Evolutionary conservation across 306 rosid genomes (phyloP).

Genomic region (Bauhinia variegata): DNA sequence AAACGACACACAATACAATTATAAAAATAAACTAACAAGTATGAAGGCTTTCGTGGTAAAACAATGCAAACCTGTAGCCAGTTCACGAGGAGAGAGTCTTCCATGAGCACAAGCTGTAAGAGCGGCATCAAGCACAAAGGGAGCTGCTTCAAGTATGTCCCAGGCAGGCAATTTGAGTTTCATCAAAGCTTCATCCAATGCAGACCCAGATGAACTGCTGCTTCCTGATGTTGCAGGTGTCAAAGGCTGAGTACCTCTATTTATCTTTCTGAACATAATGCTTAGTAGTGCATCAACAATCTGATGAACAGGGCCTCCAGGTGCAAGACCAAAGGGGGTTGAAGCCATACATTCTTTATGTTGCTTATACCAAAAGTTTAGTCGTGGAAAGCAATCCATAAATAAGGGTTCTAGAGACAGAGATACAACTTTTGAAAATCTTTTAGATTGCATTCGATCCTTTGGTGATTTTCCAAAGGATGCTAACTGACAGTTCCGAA

Average conservation of each 20-base stretch:
- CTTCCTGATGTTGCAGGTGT: conserved; percentile 68
- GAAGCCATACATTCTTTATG: conserved; percentile 90
- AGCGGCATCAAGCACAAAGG: conserved; percentile 91
- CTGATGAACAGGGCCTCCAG: conserved; percentile 77
- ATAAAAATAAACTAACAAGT: no score
- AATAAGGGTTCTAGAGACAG: conserved; percentile 58
- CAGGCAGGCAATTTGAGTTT: conserved; percentile 91
- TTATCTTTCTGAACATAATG: conserved; percentile 76
- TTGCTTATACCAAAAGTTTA: conserved; percentile 78
- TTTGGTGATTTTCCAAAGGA: conserved; percentile 56
- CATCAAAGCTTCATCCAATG: conserved; percentile 58
- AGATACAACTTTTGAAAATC: conserved; percentile 56
- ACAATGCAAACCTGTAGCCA: conserved; percentile 74
- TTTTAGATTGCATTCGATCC: conserved; percentile 57
- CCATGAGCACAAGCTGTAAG: conserved; percentile 93
- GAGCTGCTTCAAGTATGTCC: conserved; percentile 94
- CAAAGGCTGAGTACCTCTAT: conserved; percentile 57
- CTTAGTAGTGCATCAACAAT: conserved; percentile 72
- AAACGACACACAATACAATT: no score
- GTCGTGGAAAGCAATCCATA: conserved; percentile 79
- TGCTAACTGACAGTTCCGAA: conserved; percentile 66
- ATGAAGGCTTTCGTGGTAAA: conserved; percentile 24
- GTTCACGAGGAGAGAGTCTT: conserved; percentile 76
- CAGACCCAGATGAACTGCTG: conserved; percentile 63
- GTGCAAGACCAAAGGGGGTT: conserved; percentile 61